Base-by-base conservation (phyloP, 2,329 filamentous ascomycete species). In the Fusarium decemcellulare region DNA sequence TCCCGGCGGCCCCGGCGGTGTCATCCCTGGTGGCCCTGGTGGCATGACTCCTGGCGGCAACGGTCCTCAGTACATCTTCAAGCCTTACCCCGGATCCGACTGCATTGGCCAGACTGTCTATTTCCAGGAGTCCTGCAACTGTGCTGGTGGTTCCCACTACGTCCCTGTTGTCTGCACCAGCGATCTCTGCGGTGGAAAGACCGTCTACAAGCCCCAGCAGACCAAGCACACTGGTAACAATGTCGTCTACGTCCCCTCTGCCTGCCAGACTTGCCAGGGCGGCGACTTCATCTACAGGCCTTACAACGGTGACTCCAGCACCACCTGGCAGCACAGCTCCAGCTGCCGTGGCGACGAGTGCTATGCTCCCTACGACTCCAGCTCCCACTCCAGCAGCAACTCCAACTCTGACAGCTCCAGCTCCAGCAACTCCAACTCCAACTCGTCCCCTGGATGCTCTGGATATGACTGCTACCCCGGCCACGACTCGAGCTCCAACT, bases 171-270 rank as follows among this genome's bases (percentile, higher is more conserved):
- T 59, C 54, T 74, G 72, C 65, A 47, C 39, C 12, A 48, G 48
- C 50, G 53, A 57, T 15, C 29, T 29, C 58, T 74, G 72, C 65
- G n/a, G 63, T 43, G 69, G 71, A 11, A 27, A 64, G 5, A 63
- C 57, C 5, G 72, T 74, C 63, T 74, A 70, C 63, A 73, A 72
- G 69, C 64, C 71, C 8, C 62, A 74, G 71, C 29, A 62, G 40
- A 68, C 63, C 59, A n/a, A 40, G 11, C 46, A 71, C 67, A 60
- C 51, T 30, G 61, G 59, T 40, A 7, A 68, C 44, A 55, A 71
- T 5, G 55, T 67, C 29, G 63, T 60, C 64, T 73, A 63, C 63
- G 53, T 54, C 5, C 59, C 68, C 8, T 32, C 37, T n/a, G 27
- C 70, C 56, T 72, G 69, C 30, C 53, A 71, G 0, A 37, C 34